Base-by-base conservation (phyloP, 495 filamentous ascomycete genomes). In the Jackrogersella multiformis region DNA sequence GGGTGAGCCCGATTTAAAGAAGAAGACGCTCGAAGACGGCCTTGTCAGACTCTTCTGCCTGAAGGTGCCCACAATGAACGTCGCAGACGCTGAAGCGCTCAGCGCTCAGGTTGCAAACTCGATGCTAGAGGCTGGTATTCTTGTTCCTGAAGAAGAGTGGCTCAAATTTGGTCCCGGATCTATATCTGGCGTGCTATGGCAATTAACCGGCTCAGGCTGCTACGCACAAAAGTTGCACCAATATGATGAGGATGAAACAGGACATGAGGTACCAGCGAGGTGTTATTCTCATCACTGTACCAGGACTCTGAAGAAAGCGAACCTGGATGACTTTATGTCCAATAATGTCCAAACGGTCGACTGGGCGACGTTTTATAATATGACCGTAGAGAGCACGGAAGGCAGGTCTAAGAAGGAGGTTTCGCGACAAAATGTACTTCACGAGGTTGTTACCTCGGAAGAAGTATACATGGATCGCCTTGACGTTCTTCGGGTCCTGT, bases 31-130 rank as follows among this genome's bases (percentile, higher is more conserved):
- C 44, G 88, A 90, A 30, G 93, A 97, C 54, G 94, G 91, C 1
- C 86, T 98, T 39, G 89, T 97, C 20, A 92, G 88, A 7, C 80
- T 99, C 18, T 98, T 99, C 74, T 97, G 93, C 13, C 88, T 93
- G 78, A 97, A 97, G 76, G 93, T 99, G 1, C 93, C 96, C 1
- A 99, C 94, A 0, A 98, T 99, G 95, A 98, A 99, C 70, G 93
- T 93, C 44, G 93, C 95, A 1, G 95, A 98, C 82, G 96, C 96
- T 1, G 95, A 99, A 73, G 89, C 89, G 5, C 81, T 99, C 18
- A 90, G 91, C 45, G 85, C 88, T 42, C 87, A 85, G 49, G 91
- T 97, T 1, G 91, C 97, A 1, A 81, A 85, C 35, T 86, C 89
- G 32, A 96, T 99, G 93, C 83, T 93, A 54, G 80, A 84, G 1